A percentile compares a stretch with the other conserved stretches of the same genome.
Evolutionary conservation across 768 basidiomycete genomes (phyloP).

Genomic region (Boletus coccyginus): DNA sequence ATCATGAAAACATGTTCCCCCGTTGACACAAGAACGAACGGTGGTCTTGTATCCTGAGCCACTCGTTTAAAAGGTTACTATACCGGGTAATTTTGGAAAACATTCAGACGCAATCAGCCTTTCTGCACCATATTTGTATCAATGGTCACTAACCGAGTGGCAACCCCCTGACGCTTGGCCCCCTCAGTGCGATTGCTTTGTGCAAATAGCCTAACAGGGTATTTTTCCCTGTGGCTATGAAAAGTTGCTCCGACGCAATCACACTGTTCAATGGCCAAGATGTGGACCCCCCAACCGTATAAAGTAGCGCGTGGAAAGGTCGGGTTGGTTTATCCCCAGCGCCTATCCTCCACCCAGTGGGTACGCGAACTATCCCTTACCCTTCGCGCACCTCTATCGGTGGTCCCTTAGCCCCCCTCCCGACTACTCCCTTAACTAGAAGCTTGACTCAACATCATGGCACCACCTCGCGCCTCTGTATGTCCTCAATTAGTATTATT

Average conservation of each 20-base stretch:
- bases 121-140: constrained; percentile 5
- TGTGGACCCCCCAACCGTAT: constrained; percentile 8
- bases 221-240: constrained; percentile 22
- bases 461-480: constrained; percentile 2
- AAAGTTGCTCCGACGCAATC: constrained; percentile 27
- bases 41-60: constrained; percentile 4
- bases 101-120: constrained; percentile 23
- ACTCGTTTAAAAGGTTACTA: constrained; percentile 1
- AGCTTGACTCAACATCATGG: background rate
- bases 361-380: background rate
- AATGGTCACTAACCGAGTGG: constrained; percentile 24
- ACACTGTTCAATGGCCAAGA: constrained; percentile 9
- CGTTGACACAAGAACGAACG: background rate
- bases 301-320: constrained; percentile 15
- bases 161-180: constrained; percentile 14
- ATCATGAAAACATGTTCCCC: background rate
- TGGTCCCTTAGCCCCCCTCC: background rate
- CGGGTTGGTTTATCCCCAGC: background rate
- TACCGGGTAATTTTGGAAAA: constrained; percentile 12
- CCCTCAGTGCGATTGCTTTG: constrained; percentile 16
- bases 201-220: constrained; percentile 15
- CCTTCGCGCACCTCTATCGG: background rate
- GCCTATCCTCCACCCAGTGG: background rate
- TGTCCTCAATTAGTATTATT: background rate
- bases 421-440: background rate